These are phyloP conservation scores for Sphaerostilbella broomeana DNA, from an alignment of 2,329 filamentous ascomycete genomes.

Conservation along the genomic window DNA sequence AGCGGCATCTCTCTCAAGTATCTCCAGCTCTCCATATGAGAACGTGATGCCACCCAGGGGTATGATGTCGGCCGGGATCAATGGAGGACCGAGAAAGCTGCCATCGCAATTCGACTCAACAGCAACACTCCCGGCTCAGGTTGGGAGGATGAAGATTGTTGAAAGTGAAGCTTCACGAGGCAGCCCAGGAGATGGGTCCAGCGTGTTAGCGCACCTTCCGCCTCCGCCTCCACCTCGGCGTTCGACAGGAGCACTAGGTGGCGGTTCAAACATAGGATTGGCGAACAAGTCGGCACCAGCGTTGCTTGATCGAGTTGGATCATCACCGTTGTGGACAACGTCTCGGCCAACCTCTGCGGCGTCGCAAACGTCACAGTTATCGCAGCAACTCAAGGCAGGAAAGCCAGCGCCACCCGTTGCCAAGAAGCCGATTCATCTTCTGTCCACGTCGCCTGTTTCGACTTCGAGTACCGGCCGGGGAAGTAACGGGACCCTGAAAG, in stretches of 20 bases:
- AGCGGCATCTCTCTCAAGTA: conserved; percentile 47
- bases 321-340: conserved; percentile 23
- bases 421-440: conserved; percentile 54
- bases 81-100: conserved; percentile 41
- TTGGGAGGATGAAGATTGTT: conserved; percentile 36
- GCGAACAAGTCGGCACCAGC: conserved; percentile 12
- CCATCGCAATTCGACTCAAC: conserved; percentile 45
- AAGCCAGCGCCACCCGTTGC: conserved; percentile 52
- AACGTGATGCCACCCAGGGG: conserved; percentile 46
- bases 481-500: conserved; percentile 1
- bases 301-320: conserved; percentile 19
- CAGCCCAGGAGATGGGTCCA: conserved; percentile 6
- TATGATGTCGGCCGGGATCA: conserved; percentile 38
- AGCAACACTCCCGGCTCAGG: conserved; percentile 39
- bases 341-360: conserved; percentile 29
- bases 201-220: conserved; percentile 34
- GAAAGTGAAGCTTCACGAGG: conserved; percentile 19
- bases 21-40: conserved; percentile 55
- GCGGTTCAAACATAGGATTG: conserved; percentile 12
- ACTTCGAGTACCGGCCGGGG: conserved; percentile 13
- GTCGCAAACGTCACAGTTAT: conserved; percentile 29
- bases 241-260: conserved; percentile 24
- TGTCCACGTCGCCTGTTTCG: conserved; percentile 22
- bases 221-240: conserved; percentile 42
- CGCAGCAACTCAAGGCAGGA: conserved; percentile 25